Base-by-base conservation (phyloP, 1,284 basidiomycete species). In the Mycena sp. region DNA sequence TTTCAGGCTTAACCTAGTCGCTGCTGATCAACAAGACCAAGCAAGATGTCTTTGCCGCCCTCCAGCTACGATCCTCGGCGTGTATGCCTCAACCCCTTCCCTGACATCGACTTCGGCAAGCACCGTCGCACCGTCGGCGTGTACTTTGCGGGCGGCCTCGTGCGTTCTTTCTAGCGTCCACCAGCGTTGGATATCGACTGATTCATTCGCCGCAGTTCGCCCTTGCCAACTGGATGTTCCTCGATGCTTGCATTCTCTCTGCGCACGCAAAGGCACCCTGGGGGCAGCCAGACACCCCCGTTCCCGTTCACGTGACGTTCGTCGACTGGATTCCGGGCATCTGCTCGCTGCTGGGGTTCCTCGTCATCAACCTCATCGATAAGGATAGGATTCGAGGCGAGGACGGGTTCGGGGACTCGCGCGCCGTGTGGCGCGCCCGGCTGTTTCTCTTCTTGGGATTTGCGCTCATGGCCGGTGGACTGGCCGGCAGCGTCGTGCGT, bases 281-380 rank as follows among this genome's bases (percentile, higher is more conserved):
- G 67, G 87, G 87, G 3, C 69, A 73, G 10, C 76, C 75, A 53
- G 85, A 88, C 61, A 81, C 89, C 67, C 85, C 89, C 0, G 53
- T 25, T 4, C 89, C 94, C 3, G 93, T 98, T 6, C 93, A 95
- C 74, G 92, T 98, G 75, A 81, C 86, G 19, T 96, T 97, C 75
- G 89, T 94, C 61, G 96, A 98, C 83, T 99, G 97, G 97, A 82
- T 98, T 16, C 95, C 96, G 0, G 97, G 96, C 25, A 88, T 99
- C 68, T 95, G 91, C 78, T 95, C 94, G n/a, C 88, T 97, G 16
- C 79, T 99, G 14, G 97, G 97, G 30, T 96, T 97, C 86, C 81
- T 98, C 65, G 85, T 98, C 74, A 90, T 98, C 77, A 96, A 96
- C 76, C 77, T 98, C 59, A 95, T 99, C 72, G 96, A 99, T 82